Conservation (phyloP, 129 eudicot genomes). For the Pittosporum tobira region DNA sequence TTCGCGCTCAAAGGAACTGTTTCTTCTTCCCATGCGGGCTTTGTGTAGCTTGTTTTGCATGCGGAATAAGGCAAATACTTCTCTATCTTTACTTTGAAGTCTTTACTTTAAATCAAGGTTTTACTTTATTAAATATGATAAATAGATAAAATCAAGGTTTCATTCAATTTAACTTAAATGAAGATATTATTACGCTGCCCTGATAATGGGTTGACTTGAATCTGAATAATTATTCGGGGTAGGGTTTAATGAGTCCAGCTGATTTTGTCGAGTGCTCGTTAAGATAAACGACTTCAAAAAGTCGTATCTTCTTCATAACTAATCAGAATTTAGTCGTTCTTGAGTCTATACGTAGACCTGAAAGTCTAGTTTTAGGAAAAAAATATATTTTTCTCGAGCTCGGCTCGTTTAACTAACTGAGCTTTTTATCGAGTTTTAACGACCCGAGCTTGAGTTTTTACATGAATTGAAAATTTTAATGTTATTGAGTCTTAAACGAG, state of each 20-base stretch:
- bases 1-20: conserved; percentile 44
- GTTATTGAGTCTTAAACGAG: no score
- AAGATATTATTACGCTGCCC: neutral
- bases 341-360: no score
- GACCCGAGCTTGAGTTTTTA: no score
- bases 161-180: neutral
- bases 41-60: conserved; percentile 45
- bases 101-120: neutral
- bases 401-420: no score
- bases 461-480: no score
- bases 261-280: no score
- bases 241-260: no score
- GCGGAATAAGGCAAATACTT: conserved; percentile 35
- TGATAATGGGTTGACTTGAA: neutral
- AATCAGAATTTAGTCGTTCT: no score
- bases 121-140: neutral
- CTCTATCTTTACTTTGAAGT: neutral
- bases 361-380: no score
- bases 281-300: neutral
- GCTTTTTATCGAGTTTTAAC: no score
- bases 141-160: neutral
- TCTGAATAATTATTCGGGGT: neutral
- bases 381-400: no score
- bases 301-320: no score
- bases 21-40: conserved; percentile 62